These are phyloP conservation scores for Cucumis melo DNA, from an alignment of 306 rosid genomes.

Conservation along the genomic window DNA sequence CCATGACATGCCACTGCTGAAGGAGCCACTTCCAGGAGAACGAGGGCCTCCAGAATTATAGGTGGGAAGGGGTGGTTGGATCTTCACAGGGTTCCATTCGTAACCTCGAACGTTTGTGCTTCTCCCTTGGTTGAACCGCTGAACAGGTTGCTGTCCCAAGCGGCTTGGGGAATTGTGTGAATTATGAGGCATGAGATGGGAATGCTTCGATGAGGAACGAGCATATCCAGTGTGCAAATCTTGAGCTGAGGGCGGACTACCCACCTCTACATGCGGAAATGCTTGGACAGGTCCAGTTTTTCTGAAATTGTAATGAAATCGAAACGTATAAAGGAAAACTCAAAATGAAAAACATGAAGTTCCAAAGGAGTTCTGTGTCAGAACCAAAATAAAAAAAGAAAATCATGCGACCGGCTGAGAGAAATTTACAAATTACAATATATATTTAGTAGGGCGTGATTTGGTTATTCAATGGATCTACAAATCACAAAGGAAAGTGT, in stretches of 20 bases:
- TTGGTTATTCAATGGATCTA: background rate
- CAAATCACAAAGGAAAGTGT: background rate
- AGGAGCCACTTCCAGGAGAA: conserved; percentile 67
- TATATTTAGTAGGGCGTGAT: background rate
- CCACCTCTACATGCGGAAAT: conserved; percentile 53
- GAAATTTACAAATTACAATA: background rate
- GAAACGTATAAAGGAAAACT: conserved; percentile 1
- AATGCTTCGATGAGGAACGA: conserved; percentile 48
- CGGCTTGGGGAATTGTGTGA: conserved; percentile 85
- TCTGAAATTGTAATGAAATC: conserved; percentile 24
- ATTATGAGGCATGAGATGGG: conserved; percentile 57
- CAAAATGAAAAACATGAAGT: background rate
- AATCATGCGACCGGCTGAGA: background rate
- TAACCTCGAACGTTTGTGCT: conserved; percentile 25
- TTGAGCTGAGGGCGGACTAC: conserved; percentile 46
- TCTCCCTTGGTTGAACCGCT: conserved; percentile 57
- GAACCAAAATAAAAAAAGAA: background rate
- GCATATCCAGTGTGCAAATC: conserved; percentile 43
- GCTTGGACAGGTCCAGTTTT: conserved; percentile 55
- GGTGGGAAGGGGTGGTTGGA: conserved; percentile 54
- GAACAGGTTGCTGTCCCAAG: conserved; percentile 72
- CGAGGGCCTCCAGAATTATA: conserved; percentile 53
- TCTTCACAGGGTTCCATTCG: conserved; percentile 75
- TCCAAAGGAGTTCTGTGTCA: background rate
- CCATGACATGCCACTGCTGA: conserved; percentile 62